Percentiles rank a stretch among this genome's conserved stretches.
Conservation (phyloP, 83 land plant species). For the Picea engelmannii region DNA sequence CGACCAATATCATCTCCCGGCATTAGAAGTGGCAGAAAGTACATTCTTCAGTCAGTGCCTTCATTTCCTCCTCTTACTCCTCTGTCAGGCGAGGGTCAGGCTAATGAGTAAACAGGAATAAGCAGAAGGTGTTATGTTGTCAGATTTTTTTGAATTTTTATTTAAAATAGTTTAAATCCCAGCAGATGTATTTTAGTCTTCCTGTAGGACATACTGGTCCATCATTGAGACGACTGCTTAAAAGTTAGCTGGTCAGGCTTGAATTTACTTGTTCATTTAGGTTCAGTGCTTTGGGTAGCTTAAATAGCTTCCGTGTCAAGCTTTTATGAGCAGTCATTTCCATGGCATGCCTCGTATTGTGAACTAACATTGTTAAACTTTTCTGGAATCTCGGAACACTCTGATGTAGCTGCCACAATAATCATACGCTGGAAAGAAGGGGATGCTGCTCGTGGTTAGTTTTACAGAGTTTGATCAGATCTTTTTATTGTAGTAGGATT, state of each 20-base stretch:
- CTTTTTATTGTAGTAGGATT: not conserved
- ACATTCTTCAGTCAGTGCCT: constrained; percentile 71
- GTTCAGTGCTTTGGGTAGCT: not conserved
- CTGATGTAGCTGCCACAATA: not conserved
- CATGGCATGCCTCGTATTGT: not conserved
- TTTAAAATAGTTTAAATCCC: not conserved
- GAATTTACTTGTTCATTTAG: not conserved
- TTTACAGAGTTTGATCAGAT: constrained; percentile 2
- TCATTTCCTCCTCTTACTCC: constrained; percentile 70
- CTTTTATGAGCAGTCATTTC: constrained; percentile 6
- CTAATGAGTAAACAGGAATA: not conserved
- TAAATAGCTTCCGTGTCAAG: constrained; percentile 6
- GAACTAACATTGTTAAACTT: not conserved
- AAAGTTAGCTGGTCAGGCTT: not conserved
- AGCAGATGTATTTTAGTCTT: not conserved
- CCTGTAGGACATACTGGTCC: not conserved
- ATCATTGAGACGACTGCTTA: constrained; percentile 1
- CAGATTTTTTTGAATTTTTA: not conserved
- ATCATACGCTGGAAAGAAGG: not conserved
- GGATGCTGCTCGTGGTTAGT: not conserved
- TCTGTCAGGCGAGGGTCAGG: constrained; percentile 5
- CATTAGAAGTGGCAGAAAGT: constrained; percentile 65
- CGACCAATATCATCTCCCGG: constrained; percentile 35
- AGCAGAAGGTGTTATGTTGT: constrained; percentile 7
- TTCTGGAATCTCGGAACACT: constrained; percentile 9